Base-by-base conservation (phyloP, 2,329 filamentous ascomycete genomes). In the Monosporascus sp. region DNA sequence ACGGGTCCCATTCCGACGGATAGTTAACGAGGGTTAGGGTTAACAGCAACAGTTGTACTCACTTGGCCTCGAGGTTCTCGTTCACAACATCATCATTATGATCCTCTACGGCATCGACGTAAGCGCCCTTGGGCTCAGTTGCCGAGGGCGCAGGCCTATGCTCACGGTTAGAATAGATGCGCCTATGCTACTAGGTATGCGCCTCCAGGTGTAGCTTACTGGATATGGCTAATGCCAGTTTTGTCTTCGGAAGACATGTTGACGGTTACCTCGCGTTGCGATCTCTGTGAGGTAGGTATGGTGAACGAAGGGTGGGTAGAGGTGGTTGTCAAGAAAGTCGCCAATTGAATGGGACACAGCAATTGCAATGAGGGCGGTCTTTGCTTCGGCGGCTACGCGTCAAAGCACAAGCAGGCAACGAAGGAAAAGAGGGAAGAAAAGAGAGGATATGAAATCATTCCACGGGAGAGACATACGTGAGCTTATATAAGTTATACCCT, bases 51-150 rank as follows among this genome's bases (percentile, higher is more conserved):
- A 7, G 17, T 6, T n/a, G n/a, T 37, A 61, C 73, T 63, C 66
- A 76, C 74, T 65, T 76, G 52, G 74, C 73, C 55, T 73, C 66
- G n/a, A 76, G 68, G 56, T 76, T 74, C 17, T 56, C 58, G 52
- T 67, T 68, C 19, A 76, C 54, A 36, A 76, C 54, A 36, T 74
- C 69, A 43, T 67, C 64, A 56, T 19, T 46, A 17, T 74, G 61
- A 5, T 34, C 5, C 48, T 74, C 68, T 14, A 53, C 56, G 20
- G 58, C 52, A 9, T 63, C 57, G 41, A 63, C 47, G 14, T 62
- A 62, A n/a, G 56, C 59, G 46, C 59, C 64, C 57, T 65, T 65
- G 22, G 61, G 56, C 50, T 69, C 58, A 8, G 69, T 26, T 16
- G 22, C 22, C 22, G 22, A 27, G 43, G n/a, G 11, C 20, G 41